Evolutionary conservation across 2,329 filamentous ascomycete genomes (phyloP).

Genomic region (Cytospora piceae): DNA sequence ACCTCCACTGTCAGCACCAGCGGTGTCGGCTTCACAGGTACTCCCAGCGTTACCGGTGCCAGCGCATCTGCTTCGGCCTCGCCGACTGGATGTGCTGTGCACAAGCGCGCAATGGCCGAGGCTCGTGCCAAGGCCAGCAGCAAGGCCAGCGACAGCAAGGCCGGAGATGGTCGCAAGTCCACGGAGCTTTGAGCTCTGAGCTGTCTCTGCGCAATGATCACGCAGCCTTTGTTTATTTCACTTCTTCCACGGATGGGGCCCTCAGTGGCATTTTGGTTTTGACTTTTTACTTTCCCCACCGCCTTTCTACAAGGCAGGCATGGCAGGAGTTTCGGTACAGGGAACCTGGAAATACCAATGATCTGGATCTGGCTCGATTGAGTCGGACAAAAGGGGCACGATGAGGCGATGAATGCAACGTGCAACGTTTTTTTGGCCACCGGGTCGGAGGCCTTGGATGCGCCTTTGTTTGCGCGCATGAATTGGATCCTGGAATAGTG

Average conservation of each 20-base stretch:
- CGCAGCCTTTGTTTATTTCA: conserved; percentile 14
- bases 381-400: conserved; percentile 6
- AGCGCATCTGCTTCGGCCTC: not conserved
- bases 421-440: not conserved
- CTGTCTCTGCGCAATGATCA: not conserved
- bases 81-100: not conserved
- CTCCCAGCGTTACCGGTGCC: not conserved
- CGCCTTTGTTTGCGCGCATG: not conserved
- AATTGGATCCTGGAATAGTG: not conserved
- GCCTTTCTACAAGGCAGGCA: conserved; percentile 23
- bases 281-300: conserved; percentile 28
- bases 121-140: not conserved
- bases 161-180: not conserved
- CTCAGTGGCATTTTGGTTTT: conserved; percentile 21
- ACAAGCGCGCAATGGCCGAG: conserved; percentile 10
- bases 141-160: not conserved
- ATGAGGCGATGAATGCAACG: conserved; percentile 5
- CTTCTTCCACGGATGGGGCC: conserved; percentile 22
- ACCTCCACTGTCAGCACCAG: not conserved
- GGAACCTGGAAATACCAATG: conserved; percentile 24
- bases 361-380: conserved; percentile 14
- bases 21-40: not conserved
- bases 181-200: not conserved
- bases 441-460: not conserved
- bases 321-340: conserved; percentile 26